Base-by-base conservation (phyloP, 306 rosid genomes). In the Clitoria ternatea region DNA sequence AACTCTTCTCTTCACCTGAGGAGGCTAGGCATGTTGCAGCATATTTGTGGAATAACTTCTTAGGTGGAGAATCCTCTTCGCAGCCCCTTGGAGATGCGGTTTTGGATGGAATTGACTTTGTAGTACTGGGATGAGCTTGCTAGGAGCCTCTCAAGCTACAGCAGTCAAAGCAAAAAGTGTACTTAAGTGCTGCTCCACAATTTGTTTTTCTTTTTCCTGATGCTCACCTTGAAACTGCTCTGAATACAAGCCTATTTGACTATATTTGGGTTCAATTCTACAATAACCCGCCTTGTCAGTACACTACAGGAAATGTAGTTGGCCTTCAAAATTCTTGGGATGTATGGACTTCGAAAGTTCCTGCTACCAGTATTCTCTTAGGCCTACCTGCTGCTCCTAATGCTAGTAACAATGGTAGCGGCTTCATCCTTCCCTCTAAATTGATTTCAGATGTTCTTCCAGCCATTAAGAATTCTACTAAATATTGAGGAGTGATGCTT, bases 141-240 rank as follows among this genome's bases (percentile, higher is more conserved):
- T 8, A 49, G 37, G 43, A 69, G 24, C 56, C 80, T 82, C 29
- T 62, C 67, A 19, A 60, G 59, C 2, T 66, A 54, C 22, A 79
- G 81, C 50, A 72, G 35, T 19, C 42, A 23, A 12, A 84, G 77
- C 7, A 82, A 81, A 90, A 84, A 36, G 83, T 90, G 4, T 84
- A 73, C 75, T 8, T 87, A 3, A 71, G 80, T 5, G 88, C 90
- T 2, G 87, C 92, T 4, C 89, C 90, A 5, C 87, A 84, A 54
- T 88, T 89, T 47, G 84, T 85, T 35, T 90, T 84, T 35, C 89
- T 85, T 35, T 90, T 84, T 35, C 89, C 95, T 11, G 87, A 86
- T 71, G 85, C 85, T 24, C 79, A 81, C 79, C 69, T 85, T 5
- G 92, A 89, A 26, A 36, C 48, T 24, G 90, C 92, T 10, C 75